These are phyloP conservation scores for Stemphylium vesicarium DNA, from an alignment of 2,329 filamentous ascomycete genomes.

Conservation along the genomic window DNA sequence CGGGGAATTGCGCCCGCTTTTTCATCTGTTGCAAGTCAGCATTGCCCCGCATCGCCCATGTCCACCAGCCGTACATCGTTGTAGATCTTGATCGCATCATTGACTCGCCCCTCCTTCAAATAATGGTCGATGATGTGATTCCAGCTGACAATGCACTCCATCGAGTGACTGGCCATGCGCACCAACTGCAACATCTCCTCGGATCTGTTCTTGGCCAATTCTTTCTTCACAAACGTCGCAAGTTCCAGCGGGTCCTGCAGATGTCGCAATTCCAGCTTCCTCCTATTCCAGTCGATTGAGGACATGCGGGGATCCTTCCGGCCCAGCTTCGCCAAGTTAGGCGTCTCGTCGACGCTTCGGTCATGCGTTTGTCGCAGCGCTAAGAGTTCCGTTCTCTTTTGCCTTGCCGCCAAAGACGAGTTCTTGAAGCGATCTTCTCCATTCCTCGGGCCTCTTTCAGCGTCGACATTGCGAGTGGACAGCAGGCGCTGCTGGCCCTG, in stretches of 20 bases:
- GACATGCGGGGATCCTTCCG: conserved; percentile 33
- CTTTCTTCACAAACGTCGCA: conserved; percentile 67
- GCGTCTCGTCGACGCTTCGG: conserved; percentile 11
- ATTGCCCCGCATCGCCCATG: not conserved
- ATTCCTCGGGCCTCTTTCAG: conserved; percentile 15
- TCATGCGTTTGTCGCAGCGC: conserved; percentile 21
- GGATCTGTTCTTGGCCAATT: conserved; percentile 65
- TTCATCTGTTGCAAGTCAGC: conserved; percentile 72
- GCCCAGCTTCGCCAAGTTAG: conserved; percentile 33
- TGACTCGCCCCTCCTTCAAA: conserved; percentile 66
- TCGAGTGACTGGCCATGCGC: conserved; percentile 69
- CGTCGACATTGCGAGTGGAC: conserved; percentile 18
- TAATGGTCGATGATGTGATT: conserved; percentile 81
- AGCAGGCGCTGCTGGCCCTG: conserved; percentile 28
- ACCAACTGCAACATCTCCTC: conserved; percentile 73
- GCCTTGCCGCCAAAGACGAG: conserved; percentile 32
- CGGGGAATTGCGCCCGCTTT: conserved; percentile 82
- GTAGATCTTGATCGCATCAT: conserved; percentile 77
- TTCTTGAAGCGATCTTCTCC: conserved; percentile 34
- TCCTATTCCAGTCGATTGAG: conserved; percentile 37
- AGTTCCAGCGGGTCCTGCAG: conserved; percentile 76
- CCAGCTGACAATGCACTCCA: conserved; percentile 78
- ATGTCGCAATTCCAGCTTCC: conserved; percentile 66
- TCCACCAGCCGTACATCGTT: conserved; percentile 70
- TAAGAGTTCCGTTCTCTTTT: conserved; percentile 31